These are phyloP conservation scores for Aristolochia contorta DNA, from an alignment of 164 flowering plant genomes.

Conservation along the genomic window DNA sequence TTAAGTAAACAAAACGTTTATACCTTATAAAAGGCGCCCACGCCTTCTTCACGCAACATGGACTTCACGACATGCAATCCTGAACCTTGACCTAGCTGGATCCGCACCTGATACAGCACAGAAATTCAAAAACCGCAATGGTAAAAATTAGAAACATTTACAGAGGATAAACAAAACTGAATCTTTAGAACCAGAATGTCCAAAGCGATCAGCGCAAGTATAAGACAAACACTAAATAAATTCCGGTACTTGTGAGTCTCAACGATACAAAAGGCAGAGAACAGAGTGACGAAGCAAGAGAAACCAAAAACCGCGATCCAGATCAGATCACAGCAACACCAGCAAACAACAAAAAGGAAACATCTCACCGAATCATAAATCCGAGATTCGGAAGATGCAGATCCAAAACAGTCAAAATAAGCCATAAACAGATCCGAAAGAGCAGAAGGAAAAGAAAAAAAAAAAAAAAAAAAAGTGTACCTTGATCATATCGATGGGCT, in stretches of 20 bases:
- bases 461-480: conserved; percentile 6
- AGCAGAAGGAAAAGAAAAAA: background rate
- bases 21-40: conserved; percentile 93
- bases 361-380: background rate
- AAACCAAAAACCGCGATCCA: too few relatives aligned
- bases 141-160: background rate
- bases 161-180: background rate
- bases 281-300: too few relatives aligned
- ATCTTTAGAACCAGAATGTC: background rate
- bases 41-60: conserved; percentile 79
- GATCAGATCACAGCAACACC: background rate
- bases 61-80: conserved; percentile 57
- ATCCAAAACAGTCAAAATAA: background rate
- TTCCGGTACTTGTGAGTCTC: too few relatives aligned
- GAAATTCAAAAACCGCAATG: background rate
- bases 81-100: conserved; percentile 95
- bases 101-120: conserved; percentile 57
- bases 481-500: conserved; percentile 60
- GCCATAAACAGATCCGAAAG: background rate
- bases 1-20: background rate
- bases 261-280: too few relatives aligned
- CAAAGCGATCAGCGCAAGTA: too few relatives aligned
- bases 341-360: background rate
- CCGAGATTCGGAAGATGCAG: background rate
- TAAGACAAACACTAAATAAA: too few relatives aligned